Evolutionary conservation across 495 filamentous ascomycete species (phyloP).

Genomic region (Rhizodiscina lignyota): DNA sequence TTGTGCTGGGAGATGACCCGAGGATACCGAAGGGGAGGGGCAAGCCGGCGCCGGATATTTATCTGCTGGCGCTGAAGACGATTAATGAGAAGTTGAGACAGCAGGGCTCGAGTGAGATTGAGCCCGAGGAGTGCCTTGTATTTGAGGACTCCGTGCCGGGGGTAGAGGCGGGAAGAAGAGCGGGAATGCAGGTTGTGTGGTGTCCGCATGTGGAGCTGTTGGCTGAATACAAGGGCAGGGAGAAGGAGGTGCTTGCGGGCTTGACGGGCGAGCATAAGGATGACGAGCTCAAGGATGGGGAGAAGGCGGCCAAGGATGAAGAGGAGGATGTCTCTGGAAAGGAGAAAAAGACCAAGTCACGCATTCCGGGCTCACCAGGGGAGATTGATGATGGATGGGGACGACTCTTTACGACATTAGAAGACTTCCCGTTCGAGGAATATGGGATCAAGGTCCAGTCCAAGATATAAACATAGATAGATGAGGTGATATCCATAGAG

Average conservation of each 20-base stretch:
- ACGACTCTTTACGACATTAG: constrained; percentile 40
- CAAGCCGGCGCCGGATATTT: constrained; percentile 93
- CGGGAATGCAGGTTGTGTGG: constrained; percentile 94
- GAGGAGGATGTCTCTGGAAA: constrained; percentile 26
- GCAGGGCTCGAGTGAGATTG: constrained; percentile 47
- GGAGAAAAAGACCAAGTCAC: constrained; percentile 3
- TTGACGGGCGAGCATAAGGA: constrained; percentile 50
- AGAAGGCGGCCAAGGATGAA: constrained; percentile 23
- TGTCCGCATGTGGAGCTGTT: constrained; percentile 69
- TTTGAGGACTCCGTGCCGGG: constrained; percentile 93
- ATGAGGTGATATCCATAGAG: too few relatives aligned
- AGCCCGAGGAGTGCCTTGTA: constrained; percentile 78
- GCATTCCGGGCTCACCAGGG: constrained; percentile 18
- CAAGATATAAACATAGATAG: too few relatives aligned
- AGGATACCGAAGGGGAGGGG: constrained; percentile 66
- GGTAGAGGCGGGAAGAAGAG: constrained; percentile 76
- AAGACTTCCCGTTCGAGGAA: constrained; percentile 53
- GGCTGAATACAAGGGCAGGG: constrained; percentile 56
- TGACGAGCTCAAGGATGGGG: constrained; percentile 29
- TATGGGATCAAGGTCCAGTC: constrained; percentile 34
- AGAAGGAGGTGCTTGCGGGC: constrained; percentile 72
- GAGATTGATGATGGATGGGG: constrained; percentile 61
- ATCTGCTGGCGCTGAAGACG: constrained; percentile 65
- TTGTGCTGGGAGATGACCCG: constrained; percentile 73
- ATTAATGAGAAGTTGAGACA: constrained; percentile 55